phyloP scores from a whole-genome alignment of 805 yeast genomes.

The Candida stauntonica region DNA sequence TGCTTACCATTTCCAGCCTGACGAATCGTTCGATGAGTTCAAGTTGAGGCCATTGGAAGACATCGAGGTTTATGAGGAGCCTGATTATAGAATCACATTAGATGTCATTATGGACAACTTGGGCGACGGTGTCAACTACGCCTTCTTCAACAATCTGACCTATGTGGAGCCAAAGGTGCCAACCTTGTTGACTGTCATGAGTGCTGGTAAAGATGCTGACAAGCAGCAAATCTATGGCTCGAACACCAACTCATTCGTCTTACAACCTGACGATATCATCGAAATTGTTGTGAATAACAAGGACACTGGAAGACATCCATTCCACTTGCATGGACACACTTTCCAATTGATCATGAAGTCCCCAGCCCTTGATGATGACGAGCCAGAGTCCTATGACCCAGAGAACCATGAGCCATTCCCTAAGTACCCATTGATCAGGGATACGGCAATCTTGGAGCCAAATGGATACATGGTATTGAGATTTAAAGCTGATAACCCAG shows the following conservation, averaged over 20 bases:
- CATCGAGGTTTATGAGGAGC: constrained; percentile 44
- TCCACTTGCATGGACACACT: constrained; percentile 88
- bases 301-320: constrained; percentile 94
- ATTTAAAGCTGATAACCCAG: constrained; percentile 92
- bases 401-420: constrained; percentile 50
- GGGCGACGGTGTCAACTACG: constrained; percentile 85
- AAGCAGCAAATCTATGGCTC: constrained; percentile 63
- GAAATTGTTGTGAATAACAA: constrained; percentile 80
- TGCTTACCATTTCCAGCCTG: constrained; percentile 16
- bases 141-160: constrained; percentile 89
- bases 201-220: constrained; percentile 58
- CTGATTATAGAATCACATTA: constrained; percentile 58
- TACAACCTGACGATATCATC: constrained; percentile 51
- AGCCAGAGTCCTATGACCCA: constrained; percentile 55
- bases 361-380: constrained; percentile 49
- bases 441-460: constrained; percentile 72
- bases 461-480: constrained; percentile 83
- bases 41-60: constrained; percentile 40
- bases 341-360: constrained; percentile 83
- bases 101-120: constrained; percentile 77
- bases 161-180: constrained; percentile 84
- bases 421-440: constrained; percentile 79
- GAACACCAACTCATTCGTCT: constrained; percentile 70
- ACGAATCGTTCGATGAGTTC: constrained; percentile 31
- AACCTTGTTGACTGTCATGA: constrained; percentile 69